Evolutionary conservation across 257 asterid species (phyloP), one percentile per base, ranked within the genome.

Genomic region (Avicennia marina): DNA sequence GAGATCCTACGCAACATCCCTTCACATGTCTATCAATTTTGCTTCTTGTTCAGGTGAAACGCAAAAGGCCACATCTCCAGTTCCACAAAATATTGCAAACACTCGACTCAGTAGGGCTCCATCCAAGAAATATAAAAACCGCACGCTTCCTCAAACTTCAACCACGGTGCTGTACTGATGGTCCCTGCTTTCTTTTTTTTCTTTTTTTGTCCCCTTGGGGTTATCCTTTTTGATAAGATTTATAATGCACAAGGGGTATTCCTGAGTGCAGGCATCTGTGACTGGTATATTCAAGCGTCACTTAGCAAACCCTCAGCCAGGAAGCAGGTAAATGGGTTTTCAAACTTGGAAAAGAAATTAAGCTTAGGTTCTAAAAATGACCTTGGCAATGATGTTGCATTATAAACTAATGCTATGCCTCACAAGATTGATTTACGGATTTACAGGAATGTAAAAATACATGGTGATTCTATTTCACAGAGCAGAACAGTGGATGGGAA

Each of bases 21-120:
- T 80, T 69, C 93, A 81, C 72, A 68, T 70, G 83, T 72, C 95
- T 50, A 71, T 75, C 61, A 72, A 68, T 39, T 60, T 70, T 25
- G 57, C 65, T 46, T 57, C 85, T 57, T 62, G 63, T 66, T 62
- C 51, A 26, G 63, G 54, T 25, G 74, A 62, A 46, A 56, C 72
- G 42, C 75, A 26, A 21, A 79, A 75, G 54, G 51, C 52, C 36
- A 27, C 67, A 33, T 72, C 89, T 70, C 78, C 88, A 5, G 65
- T 45, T 61, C 48, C 53, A 24, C 66, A 60, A 59, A 84, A 78
- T 73, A 58, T 58, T 20, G 73, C 62, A 31, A 79, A 74, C 29
- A 57, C 77, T 2, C 75, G 75, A 64, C 32, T 65, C 41, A 42
- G 53, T 44, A 71, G 75, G 66, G 63, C 77, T 58, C 76, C 79